Base-by-base conservation (phyloP, 2,329 filamentous ascomycete species). In the Talaromyces funiculosus region DNA sequence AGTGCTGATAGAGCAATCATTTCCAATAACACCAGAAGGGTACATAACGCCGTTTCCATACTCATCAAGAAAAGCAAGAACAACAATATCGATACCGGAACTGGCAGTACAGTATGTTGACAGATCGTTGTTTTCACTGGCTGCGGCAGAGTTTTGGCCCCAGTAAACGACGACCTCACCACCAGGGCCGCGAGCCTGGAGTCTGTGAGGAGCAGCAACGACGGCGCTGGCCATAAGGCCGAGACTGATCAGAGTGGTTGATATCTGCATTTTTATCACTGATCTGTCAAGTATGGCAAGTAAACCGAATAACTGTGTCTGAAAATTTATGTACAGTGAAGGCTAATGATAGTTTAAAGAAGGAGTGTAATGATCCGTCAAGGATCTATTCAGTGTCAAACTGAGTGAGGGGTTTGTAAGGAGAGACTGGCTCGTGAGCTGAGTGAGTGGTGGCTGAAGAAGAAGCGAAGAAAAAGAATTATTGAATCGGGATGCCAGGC, bases 31-130 rank as follows among this genome's bases (percentile, higher is more conserved):
- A 14, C 60, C 60, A 4, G 60, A 37, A 1, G 60, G 35, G 29
- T 53, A 55, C 14, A 26, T 53, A 51, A 37, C 43, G 6, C 57
- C 53, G 16, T 56, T 57, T 22, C 75, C 75, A 57, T 69, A 80
- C 26, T 71, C 60, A 65, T 77, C 78, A 7, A 80, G 63, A 64
- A 80, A 80, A 12, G 77, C 68, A 8, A 80, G 67, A 1, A 79
- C 75, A 20, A 80, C 66, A 33, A 80, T 72, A 62, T 80, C 75
- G 54, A 80, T 74, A 6, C 76, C 76, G 0, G 75, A 63, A 9
- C 66, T 66, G 0, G 70, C 61, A 12, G 68, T 72, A 62, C 77
- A 80, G 66, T 79, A 79, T 4, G 60, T 51, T 3, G 56, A 59
- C 3, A 62, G 40, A 16, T 62, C 60, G 22, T 62, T 62, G 18